Conservation (phyloP, 225 moss, liverwort and hornwort genomes). For the Bryum argenteum region DNA sequence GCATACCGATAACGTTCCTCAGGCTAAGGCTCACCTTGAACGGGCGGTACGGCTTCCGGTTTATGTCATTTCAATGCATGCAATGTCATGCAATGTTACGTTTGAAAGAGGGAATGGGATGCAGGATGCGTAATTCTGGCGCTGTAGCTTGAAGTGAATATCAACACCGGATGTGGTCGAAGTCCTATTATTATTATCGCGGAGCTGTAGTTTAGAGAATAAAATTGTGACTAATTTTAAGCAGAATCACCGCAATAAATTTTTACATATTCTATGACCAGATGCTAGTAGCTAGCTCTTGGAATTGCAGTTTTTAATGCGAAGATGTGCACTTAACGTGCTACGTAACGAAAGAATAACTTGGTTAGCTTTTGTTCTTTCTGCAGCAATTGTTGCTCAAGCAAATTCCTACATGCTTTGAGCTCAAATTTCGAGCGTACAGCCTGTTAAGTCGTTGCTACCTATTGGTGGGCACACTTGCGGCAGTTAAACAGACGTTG, state of each 20-base stretch:
- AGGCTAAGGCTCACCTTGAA: slow-evolving; percentile 94
- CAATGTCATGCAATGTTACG: slow-evolving; percentile 9
- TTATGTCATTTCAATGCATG: not conserved
- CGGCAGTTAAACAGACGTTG: slow-evolving; percentile 77
- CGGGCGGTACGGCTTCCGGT: slow-evolving; percentile 68
- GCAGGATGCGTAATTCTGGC: not conserved
- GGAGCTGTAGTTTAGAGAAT: slow-evolving; percentile 25
- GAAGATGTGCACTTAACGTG: slow-evolving; percentile 7
- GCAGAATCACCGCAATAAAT: not conserved
- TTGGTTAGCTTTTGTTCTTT: slow-evolving; percentile 25
- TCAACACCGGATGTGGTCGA: slow-evolving; percentile 10
- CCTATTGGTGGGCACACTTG: slow-evolving; percentile 76
- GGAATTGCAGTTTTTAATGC: slow-evolving; percentile 7
- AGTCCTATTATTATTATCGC: not conserved
- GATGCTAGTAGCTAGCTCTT: slow-evolving; percentile 13
- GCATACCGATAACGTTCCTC: slow-evolving; percentile 73
- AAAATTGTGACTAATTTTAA: not conserved
- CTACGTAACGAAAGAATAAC: not conserved
- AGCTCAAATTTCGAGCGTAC: slow-evolving; percentile 92
- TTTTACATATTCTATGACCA: not conserved
- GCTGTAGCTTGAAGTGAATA: slow-evolving; percentile 7
- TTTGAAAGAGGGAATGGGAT: slow-evolving; percentile 4
- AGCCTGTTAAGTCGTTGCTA: slow-evolving; percentile 95
- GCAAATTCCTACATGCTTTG: slow-evolving; percentile 95
- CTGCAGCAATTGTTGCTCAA: slow-evolving; percentile 97